Evolutionary conservation across 805 yeast genomes (phyloP), one percentile per base, ranked within the genome.

Genomic region (Zygoascus tannicola): DNA sequence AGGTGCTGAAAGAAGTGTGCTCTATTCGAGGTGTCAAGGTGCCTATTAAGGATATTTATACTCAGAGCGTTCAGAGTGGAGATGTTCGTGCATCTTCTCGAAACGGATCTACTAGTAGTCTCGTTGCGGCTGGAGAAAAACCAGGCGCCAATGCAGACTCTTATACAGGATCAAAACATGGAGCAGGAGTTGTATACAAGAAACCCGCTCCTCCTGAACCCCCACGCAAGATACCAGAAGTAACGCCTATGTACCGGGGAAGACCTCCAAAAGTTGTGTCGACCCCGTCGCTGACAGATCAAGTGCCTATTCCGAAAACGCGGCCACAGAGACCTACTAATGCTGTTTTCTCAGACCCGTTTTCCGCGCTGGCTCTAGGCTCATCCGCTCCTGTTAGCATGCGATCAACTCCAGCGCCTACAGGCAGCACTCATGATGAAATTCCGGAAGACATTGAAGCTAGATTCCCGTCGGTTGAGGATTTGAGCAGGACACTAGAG

Each of bases 1-100:
- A 88, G 63, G 81, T 90, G 1, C 56, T 80, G 46, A 61, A 66
- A 44, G 84, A 79, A 52, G 58, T 87, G 30, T 78, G 81, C 59
- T 64, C 76, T 37, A 67, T 87, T 60, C 63, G 77, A 41, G 76
- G 76, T 28, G 67, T 75, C 45, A 69, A 74, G 42, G 66, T 71
- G 16, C 80, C 82, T 2, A 64, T 76, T 23, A 46, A 40, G 43
- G 63, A 62, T 40, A 55, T 56, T 22, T 59, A 58, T 44, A 23
- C 49, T 20, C 40, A 18, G 40, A 12, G 22, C 5, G 26, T 8
- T n/a, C 7, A 18, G 16, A 12, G 16, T 10, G 30, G 30, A 7
- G 30, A 26, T 26, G 30, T 26, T 8, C 30, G 12, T 7, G 36
- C n/a, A n/a, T 8, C 16, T 14, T 8, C 16, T n/a, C 20, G 10